Evolutionary conservation across 352 stramenopile genomes (phyloP).

Genomic region (Phytophthora palmivora): DNA sequence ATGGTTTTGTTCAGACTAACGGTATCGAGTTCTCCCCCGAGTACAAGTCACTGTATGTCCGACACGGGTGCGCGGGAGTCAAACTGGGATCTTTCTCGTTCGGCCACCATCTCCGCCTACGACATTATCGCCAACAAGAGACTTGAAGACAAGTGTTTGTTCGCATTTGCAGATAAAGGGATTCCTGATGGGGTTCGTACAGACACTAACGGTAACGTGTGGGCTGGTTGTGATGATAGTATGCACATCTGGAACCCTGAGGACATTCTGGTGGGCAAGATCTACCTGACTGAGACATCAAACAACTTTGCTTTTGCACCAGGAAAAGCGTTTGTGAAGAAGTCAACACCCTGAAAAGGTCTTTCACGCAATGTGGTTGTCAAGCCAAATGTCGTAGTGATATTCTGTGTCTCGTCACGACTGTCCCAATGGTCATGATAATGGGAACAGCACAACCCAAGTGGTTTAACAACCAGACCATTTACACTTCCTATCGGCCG

Average conservation of each 20-base stretch:
- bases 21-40: constrained; percentile 30
- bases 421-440: too few species aligned
- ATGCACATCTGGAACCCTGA: constrained; percentile 32
- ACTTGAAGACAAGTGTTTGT: constrained; percentile 21
- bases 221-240: constrained; percentile 26
- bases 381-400: too few species aligned
- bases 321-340: constrained; percentile 27
- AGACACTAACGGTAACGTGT: constrained; percentile 25
- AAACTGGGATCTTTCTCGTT: constrained; percentile 14
- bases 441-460: too few species aligned
- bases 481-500: too few species aligned
- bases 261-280: constrained; percentile 26
- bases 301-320: constrained; percentile 33
- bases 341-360: too few species aligned
- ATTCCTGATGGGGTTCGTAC: constrained; percentile 28
- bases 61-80: constrained; percentile 28
- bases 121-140: constrained; percentile 26
- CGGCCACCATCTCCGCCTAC: constrained; percentile 30
- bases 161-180: constrained; percentile 24
- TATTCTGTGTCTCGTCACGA: too few species aligned
- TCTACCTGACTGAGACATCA: constrained; percentile 22
- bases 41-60: constrained; percentile 33
- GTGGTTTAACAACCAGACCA: too few species aligned
- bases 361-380: too few species aligned
- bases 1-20: constrained; percentile 23